Evolutionary conservation across 176 grass and related monocot genomes (phyloP).

Genomic region (Aegilops umbellulata): DNA sequence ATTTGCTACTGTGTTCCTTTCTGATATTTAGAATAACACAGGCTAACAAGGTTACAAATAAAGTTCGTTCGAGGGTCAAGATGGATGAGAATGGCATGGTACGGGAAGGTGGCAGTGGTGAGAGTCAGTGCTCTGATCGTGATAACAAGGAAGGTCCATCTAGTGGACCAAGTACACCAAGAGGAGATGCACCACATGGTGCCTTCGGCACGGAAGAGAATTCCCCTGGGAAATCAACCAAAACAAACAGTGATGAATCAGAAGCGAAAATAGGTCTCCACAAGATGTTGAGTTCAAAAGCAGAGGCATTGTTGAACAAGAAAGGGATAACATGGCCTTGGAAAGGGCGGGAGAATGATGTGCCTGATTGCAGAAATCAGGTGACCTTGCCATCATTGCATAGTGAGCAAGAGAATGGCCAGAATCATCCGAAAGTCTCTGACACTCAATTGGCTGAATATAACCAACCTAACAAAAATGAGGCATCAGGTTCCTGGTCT

Average conservation of each 20-base stretch:
- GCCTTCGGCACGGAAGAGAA: conserved; percentile 36
- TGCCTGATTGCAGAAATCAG: conserved; percentile 52
- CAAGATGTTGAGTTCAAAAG: conserved; percentile 88
- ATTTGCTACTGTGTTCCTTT: conserved; percentile 48
- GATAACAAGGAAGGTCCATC: conserved; percentile 66
- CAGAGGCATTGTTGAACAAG: conserved; percentile 80
- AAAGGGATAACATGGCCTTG: conserved; percentile 91
- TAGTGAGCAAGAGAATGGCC: conserved; percentile 59
- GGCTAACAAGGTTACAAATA: conserved; percentile 97
- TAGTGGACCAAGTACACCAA: conserved; percentile 64
- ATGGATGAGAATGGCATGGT: conserved; percentile 57
- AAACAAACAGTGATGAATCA: conserved; percentile 54
- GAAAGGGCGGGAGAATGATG: conserved; percentile 79
- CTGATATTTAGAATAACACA: conserved; percentile 79
- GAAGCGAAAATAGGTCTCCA: conserved; percentile 73
- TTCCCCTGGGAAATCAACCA: conserved; percentile 49
- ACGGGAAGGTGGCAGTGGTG: conserved; percentile 49
- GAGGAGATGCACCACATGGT: conserved; percentile 47
- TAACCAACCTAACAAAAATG: conserved; percentile 54
- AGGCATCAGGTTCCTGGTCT: conserved; percentile 81
- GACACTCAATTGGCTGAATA: conserved; percentile 48
- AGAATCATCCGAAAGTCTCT: conserved; percentile 48
- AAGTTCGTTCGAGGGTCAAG: conserved; percentile 80
- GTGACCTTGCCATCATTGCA: conserved; percentile 67
- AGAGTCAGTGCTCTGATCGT: conserved; percentile 58